Evolutionary conservation across 164 flowering plant genomes (phyloP), one percentile per base, ranked within the genome.

Genomic region (Warburgia ugandensis): DNA sequence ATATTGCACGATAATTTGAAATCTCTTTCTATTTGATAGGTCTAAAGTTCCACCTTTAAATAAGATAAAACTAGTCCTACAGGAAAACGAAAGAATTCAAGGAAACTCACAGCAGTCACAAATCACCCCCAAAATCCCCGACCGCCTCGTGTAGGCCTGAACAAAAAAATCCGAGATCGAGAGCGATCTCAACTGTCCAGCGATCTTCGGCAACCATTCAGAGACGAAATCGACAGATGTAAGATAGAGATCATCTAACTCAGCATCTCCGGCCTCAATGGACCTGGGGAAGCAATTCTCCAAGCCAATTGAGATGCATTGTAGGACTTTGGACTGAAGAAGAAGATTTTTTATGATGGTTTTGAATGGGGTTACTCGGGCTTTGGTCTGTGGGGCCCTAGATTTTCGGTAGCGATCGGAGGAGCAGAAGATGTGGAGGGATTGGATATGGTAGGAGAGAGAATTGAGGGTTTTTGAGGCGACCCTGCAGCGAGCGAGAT

Each of bases 81-180:
- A n/a, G n/a, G n/a, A n/a, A n/a, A n/a, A n/a, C n/a, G n/a, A n/a
- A n/a, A n/a, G n/a, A n/a, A n/a, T n/a, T n/a, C n/a, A n/a, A n/a
- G n/a, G n/a, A n/a, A 29, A 41, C 74, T 77, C 65, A 77, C 81
- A 73, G 36, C 25, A 60, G 1, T 65, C 52, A 51, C 76, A 71
- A 55, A 77, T 48, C 14, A 71, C 37, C 5, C 60, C 37, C 23
- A 77, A 53, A 22, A 68, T 54, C 23, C 46, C 55, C 1, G 72
- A 72, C 8, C 54, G 43, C n/a, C 77, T 54, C 75, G 77, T 72
- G 41, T 75, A 74, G 26, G 82, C 69, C 62, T 77, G 82, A 27
- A 61, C 29, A 77, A 75, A 72, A 37, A 65, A 77, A 68, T 74
- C 75, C 14, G 68, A 72, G 28, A 76, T 52, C 45, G 65, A 56